Conservation (phyloP, 208 protist species). For the Trypanosoma scelopori region DNA sequence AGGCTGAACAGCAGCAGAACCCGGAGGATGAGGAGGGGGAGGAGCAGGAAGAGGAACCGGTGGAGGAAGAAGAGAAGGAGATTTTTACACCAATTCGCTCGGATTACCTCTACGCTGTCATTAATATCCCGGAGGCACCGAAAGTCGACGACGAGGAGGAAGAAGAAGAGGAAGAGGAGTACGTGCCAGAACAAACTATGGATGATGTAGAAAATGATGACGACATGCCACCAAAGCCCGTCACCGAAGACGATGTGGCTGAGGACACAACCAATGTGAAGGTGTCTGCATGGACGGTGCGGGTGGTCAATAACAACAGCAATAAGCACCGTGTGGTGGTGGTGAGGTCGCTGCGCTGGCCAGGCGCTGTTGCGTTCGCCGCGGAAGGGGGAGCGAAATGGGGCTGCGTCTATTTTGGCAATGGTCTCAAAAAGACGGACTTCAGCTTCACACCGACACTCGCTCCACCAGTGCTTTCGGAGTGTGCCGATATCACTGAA, state of each 20-base stretch:
- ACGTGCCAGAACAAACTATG: constrained; percentile 10
- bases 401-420: constrained; percentile 90
- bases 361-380: constrained; percentile 80
- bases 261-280: constrained; percentile 88
- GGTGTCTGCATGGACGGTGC: constrained; percentile 77
- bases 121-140: constrained; percentile 86
- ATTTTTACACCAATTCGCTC: constrained; percentile 76
- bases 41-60: constrained; percentile 64
- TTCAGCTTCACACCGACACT: constrained; percentile 81
- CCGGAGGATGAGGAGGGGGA: constrained; percentile 56
- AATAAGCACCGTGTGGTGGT: constrained; percentile 83
- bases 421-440: constrained; percentile 88
- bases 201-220: constrained; percentile 15
- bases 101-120: constrained; percentile 80
- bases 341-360: constrained; percentile 87
- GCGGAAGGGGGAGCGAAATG: constrained; percentile 76
- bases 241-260: constrained; percentile 81
- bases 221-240: constrained; percentile 76
- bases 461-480: constrained; percentile 70
- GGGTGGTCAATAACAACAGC: constrained; percentile 79
- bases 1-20: constrained; percentile 43
- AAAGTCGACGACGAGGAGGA: constrained; percentile 77
- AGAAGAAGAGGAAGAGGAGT: constrained; percentile 62
- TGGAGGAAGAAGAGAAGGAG: constrained; percentile 84
- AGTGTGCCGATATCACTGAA: constrained; percentile 84